Conservation (phyloP, 441 rosid species). For the Capsella rubella region DNA sequence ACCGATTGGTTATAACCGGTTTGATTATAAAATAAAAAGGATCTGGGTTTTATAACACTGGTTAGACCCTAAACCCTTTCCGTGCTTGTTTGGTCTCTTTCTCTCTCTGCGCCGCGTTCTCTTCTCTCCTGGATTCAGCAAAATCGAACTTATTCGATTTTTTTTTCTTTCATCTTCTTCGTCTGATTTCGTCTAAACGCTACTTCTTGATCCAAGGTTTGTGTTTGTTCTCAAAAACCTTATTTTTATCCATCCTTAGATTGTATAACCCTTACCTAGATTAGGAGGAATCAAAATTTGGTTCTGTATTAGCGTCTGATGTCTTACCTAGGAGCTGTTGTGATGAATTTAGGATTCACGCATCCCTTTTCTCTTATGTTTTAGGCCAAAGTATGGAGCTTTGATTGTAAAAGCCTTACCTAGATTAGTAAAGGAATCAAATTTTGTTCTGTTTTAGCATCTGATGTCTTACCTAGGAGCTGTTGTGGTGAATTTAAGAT, state of each 20-base stretch:
- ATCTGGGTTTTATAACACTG: background rate
- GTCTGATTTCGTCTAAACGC: background rate
- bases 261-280: background rate
- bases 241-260: background rate
- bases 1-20: background rate
- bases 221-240: background rate
- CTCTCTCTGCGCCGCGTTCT: constrained; percentile 16
- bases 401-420: background rate
- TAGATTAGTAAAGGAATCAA: background rate
- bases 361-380: background rate
- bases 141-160: background rate
- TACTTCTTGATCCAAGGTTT: background rate
- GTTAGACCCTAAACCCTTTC: constrained; percentile 16
- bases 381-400: constrained; percentile 39
- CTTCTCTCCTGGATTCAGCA: background rate
- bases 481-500: background rate
- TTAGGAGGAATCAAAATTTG: background rate
- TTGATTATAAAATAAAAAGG: background rate
- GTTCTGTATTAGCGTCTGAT: background rate
- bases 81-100: background rate
- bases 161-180: background rate
- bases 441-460: background rate
- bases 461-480: no score
- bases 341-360: background rate
- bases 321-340: no score